Percentiles rank a stretch among this genome's conserved stretches.
phyloP scores from a whole-genome alignment of 2,329 filamentous ascomycete species.

The Colletotrichum orchidophilum region DNA sequence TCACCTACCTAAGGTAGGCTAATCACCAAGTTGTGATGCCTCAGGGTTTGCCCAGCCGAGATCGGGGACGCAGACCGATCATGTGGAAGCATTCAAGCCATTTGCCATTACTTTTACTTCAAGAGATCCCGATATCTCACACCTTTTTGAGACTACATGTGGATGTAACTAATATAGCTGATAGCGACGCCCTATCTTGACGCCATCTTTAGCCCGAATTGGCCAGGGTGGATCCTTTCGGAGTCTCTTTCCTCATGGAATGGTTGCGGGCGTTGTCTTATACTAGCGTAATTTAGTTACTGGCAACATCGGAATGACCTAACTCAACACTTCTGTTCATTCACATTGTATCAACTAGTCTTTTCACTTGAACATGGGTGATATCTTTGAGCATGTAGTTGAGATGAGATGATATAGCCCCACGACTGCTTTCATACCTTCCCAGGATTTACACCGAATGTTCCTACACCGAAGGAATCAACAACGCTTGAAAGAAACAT shows the following conservation, averaged over 20 bases:
- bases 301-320: not conserved
- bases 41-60: not conserved
- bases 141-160: not conserved
- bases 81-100: not conserved
- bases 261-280: not conserved
- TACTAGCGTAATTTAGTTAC: not conserved
- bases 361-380: not conserved
- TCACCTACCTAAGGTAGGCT: not conserved
- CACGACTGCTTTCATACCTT: too few species aligned
- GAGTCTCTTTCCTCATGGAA: not conserved
- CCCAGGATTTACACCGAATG: too few species aligned
- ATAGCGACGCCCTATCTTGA: not conserved
- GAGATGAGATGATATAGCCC: not conserved
- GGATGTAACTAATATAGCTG: not conserved
- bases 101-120: not conserved
- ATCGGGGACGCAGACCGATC: not conserved
- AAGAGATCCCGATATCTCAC: not conserved
- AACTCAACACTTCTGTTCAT: not conserved
- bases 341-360: not conserved
- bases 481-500: rapidly evolving
- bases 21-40: not conserved
- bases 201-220: not conserved
- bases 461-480: too few species aligned
- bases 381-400: not conserved
- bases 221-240: not conserved